Conservation (phyloP, 164 flowering plant species). For the Sedum album region DNA sequence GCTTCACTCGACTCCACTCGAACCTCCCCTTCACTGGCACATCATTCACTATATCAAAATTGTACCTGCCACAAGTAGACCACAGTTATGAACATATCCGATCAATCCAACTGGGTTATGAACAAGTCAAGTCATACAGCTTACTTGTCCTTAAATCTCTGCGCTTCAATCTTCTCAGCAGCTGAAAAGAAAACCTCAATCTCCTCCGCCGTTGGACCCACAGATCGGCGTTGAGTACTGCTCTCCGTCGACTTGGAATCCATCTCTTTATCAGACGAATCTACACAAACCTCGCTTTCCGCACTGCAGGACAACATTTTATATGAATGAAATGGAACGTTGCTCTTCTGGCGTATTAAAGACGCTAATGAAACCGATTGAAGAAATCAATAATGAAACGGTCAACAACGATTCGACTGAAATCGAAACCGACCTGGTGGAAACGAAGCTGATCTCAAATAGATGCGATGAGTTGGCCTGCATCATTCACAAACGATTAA, state of each 20-base stretch:
- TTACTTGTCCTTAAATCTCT: not conserved
- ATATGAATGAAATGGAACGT: no score
- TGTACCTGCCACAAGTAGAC: not conserved
- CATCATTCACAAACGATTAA: not conserved
- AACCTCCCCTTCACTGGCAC: not conserved
- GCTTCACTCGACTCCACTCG: not conserved
- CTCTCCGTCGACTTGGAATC: not conserved
- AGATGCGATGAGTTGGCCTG: not conserved
- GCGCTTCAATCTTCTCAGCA: constrained; percentile 1
- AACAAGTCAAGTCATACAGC: not conserved
- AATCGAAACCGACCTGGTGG: not conserved
- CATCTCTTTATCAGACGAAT: not conserved
- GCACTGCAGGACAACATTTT: no score
- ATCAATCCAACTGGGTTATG: not conserved
- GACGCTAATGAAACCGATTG: not conserved
- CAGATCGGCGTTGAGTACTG: not conserved
- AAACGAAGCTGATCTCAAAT: not conserved
- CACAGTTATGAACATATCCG: not conserved
- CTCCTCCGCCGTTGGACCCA: not conserved
- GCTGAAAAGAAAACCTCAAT: not conserved
- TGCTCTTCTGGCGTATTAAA: not conserved
- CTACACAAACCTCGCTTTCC: not conserved
- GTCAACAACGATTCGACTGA: not conserved
- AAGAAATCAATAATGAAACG: not conserved
- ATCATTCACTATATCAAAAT: constrained; percentile 1